A percentile compares a stretch with the other conserved stretches of the same genome.
These are phyloP conservation scores for Penicillium paxilli DNA, from an alignment of 495 filamentous ascomycete genomes.

Conservation along the genomic window DNA sequence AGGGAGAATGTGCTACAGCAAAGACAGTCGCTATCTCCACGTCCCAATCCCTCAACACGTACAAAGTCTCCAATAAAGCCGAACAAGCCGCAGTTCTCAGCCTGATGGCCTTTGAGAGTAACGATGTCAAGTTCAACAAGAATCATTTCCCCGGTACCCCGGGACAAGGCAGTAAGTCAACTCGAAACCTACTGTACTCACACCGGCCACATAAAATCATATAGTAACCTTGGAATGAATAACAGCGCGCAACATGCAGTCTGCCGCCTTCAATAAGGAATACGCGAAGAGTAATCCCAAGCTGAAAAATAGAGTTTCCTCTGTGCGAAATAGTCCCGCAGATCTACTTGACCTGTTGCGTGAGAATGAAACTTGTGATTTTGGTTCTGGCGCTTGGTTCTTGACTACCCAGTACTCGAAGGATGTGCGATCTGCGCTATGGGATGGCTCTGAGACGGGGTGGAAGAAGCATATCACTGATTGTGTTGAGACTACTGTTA, in stretches of 20 bases:
- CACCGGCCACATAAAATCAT: too few relatives aligned
- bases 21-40: constrained; percentile 60
- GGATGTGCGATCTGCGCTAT: constrained; percentile 46
- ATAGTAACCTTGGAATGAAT: too few relatives aligned
- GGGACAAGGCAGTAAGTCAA: constrained; percentile 68
- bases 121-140: constrained; percentile 65
- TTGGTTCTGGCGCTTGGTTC: constrained; percentile 77
- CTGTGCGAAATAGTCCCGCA: constrained; percentile 39
- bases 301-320: constrained; percentile 36
- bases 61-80: constrained; percentile 50
- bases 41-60: constrained; percentile 53
- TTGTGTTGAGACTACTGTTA: constrained; percentile 61
- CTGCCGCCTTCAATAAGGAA: constrained; percentile 53
- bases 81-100: constrained; percentile 65
- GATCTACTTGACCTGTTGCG: constrained; percentile 59
- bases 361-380: constrained; percentile 60
- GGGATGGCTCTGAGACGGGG: constrained; percentile 51
- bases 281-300: constrained; percentile 62
- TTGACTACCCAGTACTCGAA: constrained; percentile 60
- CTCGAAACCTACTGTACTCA: neutral
- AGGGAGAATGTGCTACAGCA: constrained; percentile 67
- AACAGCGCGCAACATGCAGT: constrained; percentile 72
- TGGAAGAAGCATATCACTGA: constrained; percentile 60
- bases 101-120: constrained; percentile 68
- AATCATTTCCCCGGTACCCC: constrained; percentile 60